Evolutionary conservation across 169 alveolate genomes (phyloP).

Genomic region (Cryptosporidium muris): DNA sequence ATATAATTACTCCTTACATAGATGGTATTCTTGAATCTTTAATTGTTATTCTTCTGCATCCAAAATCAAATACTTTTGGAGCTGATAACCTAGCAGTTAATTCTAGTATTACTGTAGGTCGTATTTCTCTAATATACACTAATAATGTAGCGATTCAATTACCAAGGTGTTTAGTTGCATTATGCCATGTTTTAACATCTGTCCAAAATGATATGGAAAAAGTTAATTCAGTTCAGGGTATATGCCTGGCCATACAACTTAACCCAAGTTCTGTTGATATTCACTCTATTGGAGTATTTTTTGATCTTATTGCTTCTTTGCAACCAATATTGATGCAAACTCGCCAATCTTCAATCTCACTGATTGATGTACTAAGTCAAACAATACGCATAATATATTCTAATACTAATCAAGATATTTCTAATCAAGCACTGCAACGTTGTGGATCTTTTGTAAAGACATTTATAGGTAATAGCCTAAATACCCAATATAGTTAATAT

Average conservation of each 20-base stretch:
- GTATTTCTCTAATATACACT: slow-evolving; percentile 67
- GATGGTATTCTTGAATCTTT: slow-evolving; percentile 77
- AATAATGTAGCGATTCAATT: slow-evolving; percentile 3
- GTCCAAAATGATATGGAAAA: slow-evolving; percentile 74
- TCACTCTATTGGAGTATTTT: background rate
- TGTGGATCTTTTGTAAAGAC: no score
- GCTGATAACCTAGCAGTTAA: slow-evolving; percentile 70
- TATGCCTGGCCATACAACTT: slow-evolving; percentile 12
- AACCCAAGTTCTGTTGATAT: slow-evolving; percentile 17
- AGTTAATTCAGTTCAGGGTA: slow-evolving; percentile 73
- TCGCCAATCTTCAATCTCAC: no score
- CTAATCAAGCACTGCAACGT: no score
- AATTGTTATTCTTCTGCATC: slow-evolving; percentile 61
- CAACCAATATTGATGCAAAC: slow-evolving; percentile 5
- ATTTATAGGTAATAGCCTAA: no score
- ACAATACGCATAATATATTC: no score
- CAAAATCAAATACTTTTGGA: background rate
- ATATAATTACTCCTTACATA: slow-evolving; percentile 74
- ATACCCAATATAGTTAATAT: no score
- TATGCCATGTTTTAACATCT: slow-evolving; percentile 73
- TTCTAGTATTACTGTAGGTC: slow-evolving; percentile 81
- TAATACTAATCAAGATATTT: no score
- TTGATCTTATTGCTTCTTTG: slow-evolving; percentile 30
- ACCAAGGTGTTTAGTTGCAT: slow-evolving; percentile 61
- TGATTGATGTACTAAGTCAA: no score